Evolutionary conservation across 2,329 filamentous ascomycete genomes (phyloP), one percentile per base, ranked within the genome.

Genomic region (Epichloe glyceriae): DNA sequence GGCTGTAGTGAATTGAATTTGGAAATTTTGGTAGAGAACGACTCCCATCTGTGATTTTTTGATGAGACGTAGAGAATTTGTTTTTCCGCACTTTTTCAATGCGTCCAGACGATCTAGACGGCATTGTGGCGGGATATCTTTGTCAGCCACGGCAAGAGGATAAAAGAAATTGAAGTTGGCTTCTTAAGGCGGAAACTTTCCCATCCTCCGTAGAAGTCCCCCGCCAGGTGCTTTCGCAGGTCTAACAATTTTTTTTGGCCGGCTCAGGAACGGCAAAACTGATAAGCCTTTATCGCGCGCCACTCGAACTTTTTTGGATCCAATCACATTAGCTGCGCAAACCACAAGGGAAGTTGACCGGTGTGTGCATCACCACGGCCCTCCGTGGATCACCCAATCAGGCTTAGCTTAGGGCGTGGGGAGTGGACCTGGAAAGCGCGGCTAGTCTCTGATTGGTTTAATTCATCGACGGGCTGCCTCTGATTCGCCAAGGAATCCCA

Each of bases 1-100:
- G 93, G 93, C 62, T 98, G 91, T 70, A 98, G 77, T 34, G 81
- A 81, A 69, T 88, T 93, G 63, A 97, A 79, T 67, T 90, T 93
- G 56, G 87, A 81, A 65, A 97, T 87, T 67, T 94, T 93, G 63
- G 84, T 80, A 53, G 85, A 87, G 70, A 97, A 97, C 55, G 87
- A 85, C 70, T 96, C 86, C 80, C 88, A 97, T 64, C 87, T 79
- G 70, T 96, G 88, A 49, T 88, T 85, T 63, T 90, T 55, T 84
- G 82, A 58, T 89, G 86, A 47, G 75, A 73, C 26, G 88, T 94
- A 56, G 77, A 76, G 54, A 77, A 76, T 64, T 86, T 88, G 56
- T 76, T 76, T 70, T 85, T 87, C 58, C 75, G 77, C 67, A 78
- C 76, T 74, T 86, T 85, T 61, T 75, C 71, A 62, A 86, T 84